Percentiles rank a stretch among this genome's conserved stretches.
phyloP scores from a whole-genome alignment of 2,329 filamentous ascomycete genomes.

The Akanthomyces uredinophilus region DNA sequence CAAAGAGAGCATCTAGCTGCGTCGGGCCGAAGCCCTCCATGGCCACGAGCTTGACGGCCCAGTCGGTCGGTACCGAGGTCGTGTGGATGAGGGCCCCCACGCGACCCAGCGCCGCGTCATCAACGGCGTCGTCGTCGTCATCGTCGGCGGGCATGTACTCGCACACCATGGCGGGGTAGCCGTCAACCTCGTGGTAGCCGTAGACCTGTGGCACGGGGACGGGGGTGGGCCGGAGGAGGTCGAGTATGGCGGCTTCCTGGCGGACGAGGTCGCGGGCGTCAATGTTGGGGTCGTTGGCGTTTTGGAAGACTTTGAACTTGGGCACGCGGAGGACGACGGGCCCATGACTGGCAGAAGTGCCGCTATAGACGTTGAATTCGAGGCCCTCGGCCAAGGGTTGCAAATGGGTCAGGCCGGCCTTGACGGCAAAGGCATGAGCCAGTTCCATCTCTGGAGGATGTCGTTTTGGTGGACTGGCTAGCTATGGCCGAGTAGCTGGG shows the following conservation, averaged over 20 bases:
- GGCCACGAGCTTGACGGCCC: conserved; percentile 15
- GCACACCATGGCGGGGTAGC: conserved; percentile 18
- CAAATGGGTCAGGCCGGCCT: conserved; percentile 13
- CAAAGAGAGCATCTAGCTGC: conserved; percentile 2
- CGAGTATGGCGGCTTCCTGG: conserved; percentile 16
- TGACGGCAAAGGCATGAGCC: conserved; percentile 11
- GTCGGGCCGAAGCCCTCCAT: conserved; percentile 12
- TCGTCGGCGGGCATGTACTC: conserved; percentile 16
- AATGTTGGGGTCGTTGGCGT: conserved; percentile 18
- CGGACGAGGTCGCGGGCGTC: conserved; percentile 15
- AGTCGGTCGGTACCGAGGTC: conserved; percentile 8
- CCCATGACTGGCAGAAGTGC: conserved; percentile 5
- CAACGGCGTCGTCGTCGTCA: neutral
- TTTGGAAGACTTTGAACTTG: conserved; percentile 15
- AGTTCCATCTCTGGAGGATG: conserved; percentile 5
- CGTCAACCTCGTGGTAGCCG: conserved; percentile 14
- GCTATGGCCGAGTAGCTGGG: neutral
- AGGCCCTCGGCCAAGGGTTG: conserved; percentile 14
- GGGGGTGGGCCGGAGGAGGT: conserved; percentile 10
- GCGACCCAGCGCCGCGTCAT: conserved; percentile 13
- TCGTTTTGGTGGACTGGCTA: neutral
- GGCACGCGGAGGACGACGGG: conserved; percentile 16
- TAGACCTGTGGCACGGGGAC: conserved; percentile 14
- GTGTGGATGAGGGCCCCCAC: conserved; percentile 16
- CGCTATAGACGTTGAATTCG: conserved; percentile 18